Base-by-base conservation (phyloP, 75 land plant species). In the Ceratopteris richardii region DNA sequence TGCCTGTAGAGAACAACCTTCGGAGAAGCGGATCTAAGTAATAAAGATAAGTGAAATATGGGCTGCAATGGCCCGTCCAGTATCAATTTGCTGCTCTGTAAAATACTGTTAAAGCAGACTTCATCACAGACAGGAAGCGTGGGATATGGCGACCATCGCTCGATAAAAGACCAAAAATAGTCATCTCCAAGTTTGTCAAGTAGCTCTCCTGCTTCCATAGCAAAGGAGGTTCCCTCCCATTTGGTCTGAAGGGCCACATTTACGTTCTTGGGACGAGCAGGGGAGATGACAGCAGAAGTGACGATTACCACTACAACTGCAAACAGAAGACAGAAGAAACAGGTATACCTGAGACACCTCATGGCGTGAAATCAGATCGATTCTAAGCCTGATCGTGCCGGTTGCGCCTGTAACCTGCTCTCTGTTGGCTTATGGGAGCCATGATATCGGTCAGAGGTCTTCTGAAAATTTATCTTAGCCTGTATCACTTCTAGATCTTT, bases 221-320 rank as follows among this genome's bases (percentile, higher is more conserved):
- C 73, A 5, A 94, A 24, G 1, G 98, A 73, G 52, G 98, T 94
- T 25, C 96, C 88, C 2, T 77, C 56, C 98, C 98, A 94, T 66
- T 86, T 85, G 29, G 91, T 90, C 18, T 85, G 83, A 48, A 94
- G 82, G n/a, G 88, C 73, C 7, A 86, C 98, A 61, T 89, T 89
- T 40, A 94, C 90, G 51, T 83, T 94, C 81, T 86, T 94, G 14
- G 86, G 82, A 40, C 60, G 68, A 20, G 48, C 48, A 46, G 48
- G 48, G 17, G 48, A 20, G 21, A 20, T 4, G 17, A 20, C 14
- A 14, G 48, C 48, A 14, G 14, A 17, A 14, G 48, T 2, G 17
- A 3, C 12, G 48, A 3, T 33, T 33, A 3, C 37, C 3, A 33
- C 3, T 33, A 9, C 37, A 9, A 33, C 9, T 9, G 37, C 37